Evolutionary conservation across 2,329 filamentous ascomycete genomes (phyloP), one percentile per base, ranked within the genome.

Genomic region (Fusarium sp.): DNA sequence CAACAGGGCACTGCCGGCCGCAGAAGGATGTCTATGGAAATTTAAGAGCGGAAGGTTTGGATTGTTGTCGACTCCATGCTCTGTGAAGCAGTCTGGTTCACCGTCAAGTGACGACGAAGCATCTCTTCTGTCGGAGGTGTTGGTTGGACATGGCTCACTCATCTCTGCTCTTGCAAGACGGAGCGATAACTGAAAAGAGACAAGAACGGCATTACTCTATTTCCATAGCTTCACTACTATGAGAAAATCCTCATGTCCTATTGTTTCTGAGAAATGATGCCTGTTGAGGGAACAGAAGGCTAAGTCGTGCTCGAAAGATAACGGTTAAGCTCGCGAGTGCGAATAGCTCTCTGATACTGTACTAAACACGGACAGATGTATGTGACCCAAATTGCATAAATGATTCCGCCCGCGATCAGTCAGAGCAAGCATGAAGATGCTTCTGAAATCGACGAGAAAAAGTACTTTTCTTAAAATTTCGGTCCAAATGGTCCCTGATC

Each of bases 11-110:
- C n/a, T 38, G 11, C 9, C 34, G 6, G 18, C 5, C 14, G 9
- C 3, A 8, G 14, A 48, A 14, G 13, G 13, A 14, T 30, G 6
- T 7, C 14, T 30, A 5, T 42, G 38, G 9, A 20, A 20, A 12
- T 30, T 3, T 22, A 78, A 66, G 10, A 78, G 59, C 6, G 76
- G 76, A 5, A 41, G 26, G 5, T 28, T 55, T 8, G 41, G 18
- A 24, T 66, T 54, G 11, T 50, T 20, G 20, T 42, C 34, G 2
- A 24, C 15, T 22, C 32, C 56, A 32, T 59, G 50, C n/a, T 42
- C 47, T 24, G 5, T 18, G 3, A 38, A 30, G 18, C 18, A 20
- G 14, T 47, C n/a, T 41, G 26, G 32, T 4, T 22, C 11, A 4
- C 15, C 24, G 5, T 50, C 18, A 11, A 41, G 38, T 4, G n/a